Percentiles rank a stretch among this genome's conserved stretches.
phyloP scores from a whole-genome alignment of 1,139 yeast species.

The Suhomyces panamericanus region DNA sequence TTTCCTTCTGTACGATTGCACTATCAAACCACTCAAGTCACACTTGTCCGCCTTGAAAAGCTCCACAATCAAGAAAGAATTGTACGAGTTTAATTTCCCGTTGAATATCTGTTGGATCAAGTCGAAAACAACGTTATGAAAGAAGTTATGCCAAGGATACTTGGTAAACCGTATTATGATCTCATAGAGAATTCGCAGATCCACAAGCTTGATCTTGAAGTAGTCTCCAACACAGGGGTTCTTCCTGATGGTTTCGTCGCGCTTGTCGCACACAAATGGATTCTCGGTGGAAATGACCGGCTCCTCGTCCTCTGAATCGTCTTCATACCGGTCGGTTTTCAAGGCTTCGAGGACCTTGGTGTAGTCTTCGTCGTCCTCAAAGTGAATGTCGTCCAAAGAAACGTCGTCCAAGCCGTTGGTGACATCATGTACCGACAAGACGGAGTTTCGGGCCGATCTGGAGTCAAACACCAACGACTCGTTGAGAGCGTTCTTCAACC shows the following conservation, averaged over 20 bases:
- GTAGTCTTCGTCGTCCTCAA: conserved; percentile 16
- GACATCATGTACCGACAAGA: conserved; percentile 25
- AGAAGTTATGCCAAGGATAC: conserved; percentile 51
- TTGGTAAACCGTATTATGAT: conserved; percentile 40
- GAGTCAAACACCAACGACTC: conserved; percentile 24
- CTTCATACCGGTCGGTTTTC: conserved; percentile 29
- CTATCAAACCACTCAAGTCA: conserved; percentile 37
- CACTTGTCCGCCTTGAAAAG: conserved; percentile 35
- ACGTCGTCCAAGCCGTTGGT: conserved; percentile 43
- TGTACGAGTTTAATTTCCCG: conserved; percentile 50
- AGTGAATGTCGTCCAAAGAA: conserved; percentile 35
- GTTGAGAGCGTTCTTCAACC: conserved; percentile 36
- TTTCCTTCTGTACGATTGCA: conserved; percentile 27
- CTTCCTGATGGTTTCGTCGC: conserved; percentile 34
- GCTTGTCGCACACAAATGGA: conserved; percentile 46
- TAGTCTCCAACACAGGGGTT: conserved; percentile 47
- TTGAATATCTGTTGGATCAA: conserved; percentile 49
- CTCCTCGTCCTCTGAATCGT: conserved; percentile 49
- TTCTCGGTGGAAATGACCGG: conserved; percentile 48
- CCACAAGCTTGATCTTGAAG: conserved; percentile 44
- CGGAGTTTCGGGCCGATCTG: conserved; percentile 10
- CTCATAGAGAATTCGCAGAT: conserved; percentile 38
- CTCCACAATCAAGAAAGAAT: conserved; percentile 48
- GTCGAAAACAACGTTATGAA: conserved; percentile 53
- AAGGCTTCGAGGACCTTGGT: conserved; percentile 19